Evolutionary conservation across 2,329 filamentous ascomycete species (phyloP), one percentile per base, ranked within the genome.

Genomic region (Huntiella bhutanensis): DNA sequence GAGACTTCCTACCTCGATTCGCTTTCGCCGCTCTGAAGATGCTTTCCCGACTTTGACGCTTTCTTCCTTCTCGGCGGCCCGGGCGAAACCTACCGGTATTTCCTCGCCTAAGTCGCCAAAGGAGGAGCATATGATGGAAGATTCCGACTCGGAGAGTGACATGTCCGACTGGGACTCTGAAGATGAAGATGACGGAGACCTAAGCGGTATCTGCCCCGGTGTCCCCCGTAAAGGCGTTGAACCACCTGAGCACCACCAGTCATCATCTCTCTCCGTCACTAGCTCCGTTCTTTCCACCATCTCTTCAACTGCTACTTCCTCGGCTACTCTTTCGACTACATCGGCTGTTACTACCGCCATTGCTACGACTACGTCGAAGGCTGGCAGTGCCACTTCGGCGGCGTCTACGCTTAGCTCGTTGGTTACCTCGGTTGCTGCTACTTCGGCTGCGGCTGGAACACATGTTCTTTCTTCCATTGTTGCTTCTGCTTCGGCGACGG

Each of bases 101-200:
- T 32, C 33, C n/a, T 32, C 22, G 16, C 28, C 19, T 42, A 33
- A 19, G 15, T 19, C 44, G 4, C 36, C 22, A 28, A 10, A 7
- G 6, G 1, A 28, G 22, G 22, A 28, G 8, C 22, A 28, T 28
- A 28, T 28, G 22, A 28, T 28, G 13, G 44, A 46, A 10, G 3
- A 36, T 12, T 4, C n/a, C 40, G 33, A 35, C 22, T 10, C 32
- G 11, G 40, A 46, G 15, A 41, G 43, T 6, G 44, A 46, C 5
- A 19, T 49, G 10, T 43, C 39, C 36, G 48, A 49, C 19, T 46
- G 48, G 43, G 48, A 46, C 16, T 49, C 48, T 10, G 48, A 49
- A 34, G 34, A 15, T 8, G 46, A 47, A 37, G 44, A 46, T 17
- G 48, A 43, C 13, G 43, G 36, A 28, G 32, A 47, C 17, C 43